These are phyloP conservation scores for Cryptococcus wingfieldii DNA, from an alignment of 1,284 basidiomycete species.

Conservation along the genomic window DNA sequence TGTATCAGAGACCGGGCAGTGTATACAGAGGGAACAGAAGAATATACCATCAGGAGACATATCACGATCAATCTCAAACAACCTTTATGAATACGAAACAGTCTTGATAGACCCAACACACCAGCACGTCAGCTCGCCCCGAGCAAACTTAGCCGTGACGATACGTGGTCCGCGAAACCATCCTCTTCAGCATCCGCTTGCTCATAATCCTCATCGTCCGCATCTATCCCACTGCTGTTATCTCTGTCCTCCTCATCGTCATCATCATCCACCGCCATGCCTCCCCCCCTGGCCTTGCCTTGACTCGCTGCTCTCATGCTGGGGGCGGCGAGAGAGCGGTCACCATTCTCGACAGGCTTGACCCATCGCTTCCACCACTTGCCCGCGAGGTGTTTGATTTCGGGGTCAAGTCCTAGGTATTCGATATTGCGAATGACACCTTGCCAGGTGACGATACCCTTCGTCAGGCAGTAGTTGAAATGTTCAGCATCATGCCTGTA, in stretches of 20 bases:
- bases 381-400: constrained; percentile 41
- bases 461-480: constrained; percentile 29
- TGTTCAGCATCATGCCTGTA: constrained; percentile 12
- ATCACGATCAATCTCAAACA: no score
- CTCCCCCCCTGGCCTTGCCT: constrained; percentile 6
- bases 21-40: no score
- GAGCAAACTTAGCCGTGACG: constrained; percentile 2
- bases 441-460: constrained; percentile 42
- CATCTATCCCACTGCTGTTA: constrained; percentile 7
- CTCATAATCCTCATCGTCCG: constrained; percentile 11
- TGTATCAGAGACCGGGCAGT: neutral
- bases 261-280: constrained; percentile 2
- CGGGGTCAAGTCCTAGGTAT: constrained; percentile 43
- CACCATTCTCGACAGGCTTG: constrained; percentile 18
- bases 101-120: no score
- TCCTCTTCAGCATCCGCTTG: neutral
- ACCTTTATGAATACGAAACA: no score
- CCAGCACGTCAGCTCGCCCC: neutral
- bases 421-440: constrained; percentile 47
- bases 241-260: constrained; percentile 10
- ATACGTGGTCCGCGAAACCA: constrained; percentile 11
- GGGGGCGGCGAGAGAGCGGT: neutral
- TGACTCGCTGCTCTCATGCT: neutral
- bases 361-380: constrained; percentile 49
- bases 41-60: no score